These are phyloP conservation scores for Anthracocystis setariae DNA, from an alignment of 1,284 basidiomycete genomes.

Conservation along the genomic window DNA sequence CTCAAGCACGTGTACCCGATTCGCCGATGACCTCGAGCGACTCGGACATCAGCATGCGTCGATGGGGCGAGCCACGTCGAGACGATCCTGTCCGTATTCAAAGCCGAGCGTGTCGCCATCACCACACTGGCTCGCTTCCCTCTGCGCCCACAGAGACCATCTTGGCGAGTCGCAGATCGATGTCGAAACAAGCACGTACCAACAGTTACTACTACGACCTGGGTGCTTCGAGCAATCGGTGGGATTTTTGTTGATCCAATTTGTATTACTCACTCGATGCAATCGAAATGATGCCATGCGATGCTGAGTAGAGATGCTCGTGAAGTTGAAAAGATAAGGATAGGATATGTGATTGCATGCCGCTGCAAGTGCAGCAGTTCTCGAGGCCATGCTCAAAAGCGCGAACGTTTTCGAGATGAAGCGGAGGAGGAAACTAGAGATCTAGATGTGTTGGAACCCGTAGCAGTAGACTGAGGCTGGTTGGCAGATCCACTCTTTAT, in stretches of 20 bases:
- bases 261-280: background rate
- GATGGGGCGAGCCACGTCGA: conserved; percentile 38
- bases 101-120: conserved; percentile 6
- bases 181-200: conserved; percentile 10
- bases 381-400: too few species aligned
- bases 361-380: too few species aligned
- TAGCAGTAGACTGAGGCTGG: background rate
- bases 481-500: conserved; percentile 17
- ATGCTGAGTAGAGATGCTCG: too few species aligned
- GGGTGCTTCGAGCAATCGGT: conserved; percentile 20
- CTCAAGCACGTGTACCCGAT: conserved; percentile 10
- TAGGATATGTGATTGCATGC: too few species aligned
- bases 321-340: too few species aligned
- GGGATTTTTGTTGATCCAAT: conserved; percentile 29
- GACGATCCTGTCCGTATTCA: conserved; percentile 18
- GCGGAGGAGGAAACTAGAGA: background rate
- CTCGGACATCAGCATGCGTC: conserved; percentile 45
- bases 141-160: background rate
- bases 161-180: conserved; percentile 3
- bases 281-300: too few species aligned
- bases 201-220: conserved; percentile 34
- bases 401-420: conserved; percentile 22
- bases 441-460: background rate
- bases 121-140: conserved; percentile 12
- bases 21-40: conserved; percentile 49